phyloP scores from a whole-genome alignment of 345 rosid genomes.

The Eucalyptus brandiana region DNA sequence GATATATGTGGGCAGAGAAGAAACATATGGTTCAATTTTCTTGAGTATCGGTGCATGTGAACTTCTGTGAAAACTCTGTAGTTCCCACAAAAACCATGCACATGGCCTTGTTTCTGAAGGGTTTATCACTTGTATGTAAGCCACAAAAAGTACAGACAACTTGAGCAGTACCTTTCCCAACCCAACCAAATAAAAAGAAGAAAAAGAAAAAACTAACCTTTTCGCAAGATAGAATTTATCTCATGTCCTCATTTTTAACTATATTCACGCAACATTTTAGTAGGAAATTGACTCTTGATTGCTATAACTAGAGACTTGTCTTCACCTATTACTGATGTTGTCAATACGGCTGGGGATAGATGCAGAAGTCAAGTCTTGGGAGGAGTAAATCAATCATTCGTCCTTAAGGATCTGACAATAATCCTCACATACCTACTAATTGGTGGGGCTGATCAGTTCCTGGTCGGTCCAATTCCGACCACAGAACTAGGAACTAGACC shows the following conservation, averaged over 20 bases:
- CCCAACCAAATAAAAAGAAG: background rate
- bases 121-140: background rate
- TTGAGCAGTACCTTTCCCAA: background rate
- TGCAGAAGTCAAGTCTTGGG: background rate
- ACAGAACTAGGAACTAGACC: accelerated
- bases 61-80: background rate
- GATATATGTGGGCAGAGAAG: background rate
- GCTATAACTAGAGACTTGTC: background rate
- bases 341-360: background rate
- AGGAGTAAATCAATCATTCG: background rate
- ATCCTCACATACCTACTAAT: no score
- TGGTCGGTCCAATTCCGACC: accelerated
- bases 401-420: no score
- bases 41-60: background rate
- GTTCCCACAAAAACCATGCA: background rate
- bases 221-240: background rate
- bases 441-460: background rate
- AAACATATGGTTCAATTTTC: background rate
- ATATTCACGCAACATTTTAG: background rate
- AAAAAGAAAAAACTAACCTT: background rate
- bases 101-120: background rate
- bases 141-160: background rate
- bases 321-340: background rate
- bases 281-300: background rate
- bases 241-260: background rate